Evolutionary conservation across 2,329 filamentous ascomycete species (phyloP), one percentile per base, ranked within the genome.

Genomic region (Tolypocladium ophioglossoides): DNA sequence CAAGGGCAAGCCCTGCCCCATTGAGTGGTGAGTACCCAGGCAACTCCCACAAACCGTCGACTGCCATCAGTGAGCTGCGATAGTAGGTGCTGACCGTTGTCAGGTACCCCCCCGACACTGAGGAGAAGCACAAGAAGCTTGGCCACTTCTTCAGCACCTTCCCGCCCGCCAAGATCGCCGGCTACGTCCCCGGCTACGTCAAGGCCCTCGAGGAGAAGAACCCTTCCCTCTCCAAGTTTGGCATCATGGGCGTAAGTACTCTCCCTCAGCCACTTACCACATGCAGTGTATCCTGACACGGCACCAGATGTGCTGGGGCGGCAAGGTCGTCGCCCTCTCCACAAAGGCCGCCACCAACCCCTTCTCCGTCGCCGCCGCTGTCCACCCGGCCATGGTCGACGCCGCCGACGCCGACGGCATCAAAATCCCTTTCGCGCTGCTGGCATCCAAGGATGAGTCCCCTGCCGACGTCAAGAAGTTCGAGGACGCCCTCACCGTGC

Each of bases 391-490:
- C 58, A 83, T 85, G 79, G 78, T 86, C 44, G 82, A 86, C 58
- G 71, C 79, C 22, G 70, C 73, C 38, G 85, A 89, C 48, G 85
- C 83, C 2, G 65, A 73, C 59, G 73, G 70, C 10, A 75, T 88
- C 67, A 80, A 76, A 53, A 73, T 86, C 9, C 86, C 86, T 1
- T 70, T 86, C 41, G 73, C 77, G 53, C 61, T 87, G 61, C 74
- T 89, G 2, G 84, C 86, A 1, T 87, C 84, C 37, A 78, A 78
- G 63, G 85, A 89, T 59, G 83, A 88, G 72, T 66, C 73, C 3
- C 71, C 67, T 0, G 77, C 79, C 4, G 75, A 74, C 40, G 78
- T 85, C 41, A 71, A 80, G 66, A 72, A 79, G 64, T 83, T 81
- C 57, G 74, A 80, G 64, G 67, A 72, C n/a, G 72, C 71, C 11